Percentiles rank a stretch among this genome's conserved stretches.
Conservation (phyloP, 2,329 filamentous ascomycete genomes). For the Diaporthe helianthi region DNA sequence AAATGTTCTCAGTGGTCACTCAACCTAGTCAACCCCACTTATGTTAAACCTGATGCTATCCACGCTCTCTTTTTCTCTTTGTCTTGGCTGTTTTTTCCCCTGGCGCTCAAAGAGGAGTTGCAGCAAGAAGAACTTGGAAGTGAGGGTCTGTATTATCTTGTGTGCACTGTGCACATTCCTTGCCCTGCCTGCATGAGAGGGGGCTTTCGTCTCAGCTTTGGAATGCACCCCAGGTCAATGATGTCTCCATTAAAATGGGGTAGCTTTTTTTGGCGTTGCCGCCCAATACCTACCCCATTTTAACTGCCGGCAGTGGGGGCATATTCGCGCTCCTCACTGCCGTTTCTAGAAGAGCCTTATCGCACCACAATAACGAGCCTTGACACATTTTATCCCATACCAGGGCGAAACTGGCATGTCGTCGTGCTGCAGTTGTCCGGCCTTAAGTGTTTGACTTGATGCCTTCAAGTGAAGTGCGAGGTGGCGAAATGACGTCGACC, state of each 20-base stretch:
- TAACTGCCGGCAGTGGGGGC: conserved; percentile 8
- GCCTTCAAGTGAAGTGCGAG: neutral
- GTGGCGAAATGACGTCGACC: neutral
- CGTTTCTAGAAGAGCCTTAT: neutral
- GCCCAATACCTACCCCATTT: neutral
- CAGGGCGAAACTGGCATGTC: conserved; percentile 3
- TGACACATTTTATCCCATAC: neutral
- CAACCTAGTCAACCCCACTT: neutral
- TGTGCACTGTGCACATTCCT: neutral
- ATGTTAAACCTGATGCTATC: conserved; percentile 5
- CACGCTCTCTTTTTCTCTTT: neutral
- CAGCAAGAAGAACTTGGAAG: neutral
- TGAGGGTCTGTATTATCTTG: conserved; percentile 3
- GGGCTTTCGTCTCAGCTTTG: conserved; percentile 27
- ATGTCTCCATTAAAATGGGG: too few relatives aligned
- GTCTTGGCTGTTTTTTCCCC: too few relatives aligned
- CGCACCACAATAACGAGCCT: conserved; percentile 4
- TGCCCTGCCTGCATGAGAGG: conserved; percentile 22
- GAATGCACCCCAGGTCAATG: neutral
- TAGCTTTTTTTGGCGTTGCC: neutral
- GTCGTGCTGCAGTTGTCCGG: neutral
- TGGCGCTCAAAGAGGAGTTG: neutral
- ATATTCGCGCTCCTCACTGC: neutral
- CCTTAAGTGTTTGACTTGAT: neutral
- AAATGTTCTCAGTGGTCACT: neutral